A percentile compares a stretch with the other conserved stretches of the same genome.
Evolutionary conservation across 768 basidiomycete species (phyloP).

Genomic region (Glaciozyma antarctica): DNA sequence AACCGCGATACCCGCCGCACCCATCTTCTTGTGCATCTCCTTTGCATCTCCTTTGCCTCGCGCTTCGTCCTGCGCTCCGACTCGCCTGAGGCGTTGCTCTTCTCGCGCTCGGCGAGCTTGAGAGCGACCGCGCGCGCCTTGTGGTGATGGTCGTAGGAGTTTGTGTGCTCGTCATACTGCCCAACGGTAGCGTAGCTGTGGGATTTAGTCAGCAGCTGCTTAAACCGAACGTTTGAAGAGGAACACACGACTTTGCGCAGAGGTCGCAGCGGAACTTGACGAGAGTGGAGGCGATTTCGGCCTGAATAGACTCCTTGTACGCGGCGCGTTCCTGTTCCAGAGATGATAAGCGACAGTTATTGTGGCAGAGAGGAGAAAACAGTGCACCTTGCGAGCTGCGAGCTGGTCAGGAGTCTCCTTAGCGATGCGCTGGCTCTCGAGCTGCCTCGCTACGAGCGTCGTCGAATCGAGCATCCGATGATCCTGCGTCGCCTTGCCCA

Average conservation of each 20-base stretch:
- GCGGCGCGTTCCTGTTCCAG: background rate
- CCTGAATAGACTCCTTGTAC: background rate
- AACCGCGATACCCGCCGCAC: background rate
- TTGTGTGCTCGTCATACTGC: background rate
- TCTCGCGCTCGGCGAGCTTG: background rate
- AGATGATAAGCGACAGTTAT: background rate
- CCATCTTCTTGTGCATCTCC: background rate
- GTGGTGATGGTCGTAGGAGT: constrained; percentile 7
- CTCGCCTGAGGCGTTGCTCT: background rate
- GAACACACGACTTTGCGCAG: background rate
- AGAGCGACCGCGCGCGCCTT: background rate
- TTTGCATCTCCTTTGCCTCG: background rate
- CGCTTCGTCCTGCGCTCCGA: background rate
- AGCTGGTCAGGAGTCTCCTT: background rate
- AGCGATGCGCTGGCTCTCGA: background rate
- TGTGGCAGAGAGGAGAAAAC: background rate
- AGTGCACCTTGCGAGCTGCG: background rate
- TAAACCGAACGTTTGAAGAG: background rate
- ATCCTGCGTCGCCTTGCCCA: background rate
- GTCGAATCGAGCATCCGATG: background rate
- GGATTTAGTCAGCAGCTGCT: background rate
- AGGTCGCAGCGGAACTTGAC: background rate
- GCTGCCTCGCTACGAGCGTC: background rate
- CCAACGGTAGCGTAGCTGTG: background rate
- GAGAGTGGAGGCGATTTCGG: background rate